Conservation (phyloP, 2,329 filamentous ascomycete genomes). For the Remersonia thermophila region DNA sequence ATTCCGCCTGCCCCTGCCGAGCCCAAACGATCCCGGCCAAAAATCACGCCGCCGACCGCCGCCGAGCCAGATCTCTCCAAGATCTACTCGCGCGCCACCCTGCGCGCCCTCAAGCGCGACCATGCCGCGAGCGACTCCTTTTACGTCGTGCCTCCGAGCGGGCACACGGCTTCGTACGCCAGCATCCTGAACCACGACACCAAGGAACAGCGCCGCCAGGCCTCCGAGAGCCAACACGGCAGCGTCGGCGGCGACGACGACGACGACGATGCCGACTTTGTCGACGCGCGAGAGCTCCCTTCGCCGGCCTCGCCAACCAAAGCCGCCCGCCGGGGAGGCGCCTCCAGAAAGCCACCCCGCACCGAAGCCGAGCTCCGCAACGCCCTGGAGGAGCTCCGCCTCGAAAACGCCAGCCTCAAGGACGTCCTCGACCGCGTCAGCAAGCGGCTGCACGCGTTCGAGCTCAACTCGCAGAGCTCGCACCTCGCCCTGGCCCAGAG, state of each 20-base stretch:
- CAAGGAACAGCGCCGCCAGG: conserved; percentile 51
- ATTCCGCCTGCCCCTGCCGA: too few relatives aligned
- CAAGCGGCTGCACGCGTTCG: conserved; percentile 82
- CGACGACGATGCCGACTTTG: conserved; percentile 75
- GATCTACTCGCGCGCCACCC: conserved; percentile 74
- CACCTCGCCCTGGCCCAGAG: conserved; percentile 80
- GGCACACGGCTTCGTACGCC: conserved; percentile 85
- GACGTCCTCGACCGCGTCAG: conserved; percentile 76
- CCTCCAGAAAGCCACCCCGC: not conserved
- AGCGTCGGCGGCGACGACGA: conserved; percentile 44
- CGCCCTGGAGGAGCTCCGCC: conserved; percentile 73
- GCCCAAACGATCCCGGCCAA: too few relatives aligned
- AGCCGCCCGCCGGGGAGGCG: conserved; percentile 1
- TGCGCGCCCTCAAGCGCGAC: conserved; percentile 64
- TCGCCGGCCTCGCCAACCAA: conserved; percentile 9
- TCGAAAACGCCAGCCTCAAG: conserved; percentile 80
- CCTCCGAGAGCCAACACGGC: conserved; percentile 38
- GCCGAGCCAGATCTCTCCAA: conserved; percentile 65
- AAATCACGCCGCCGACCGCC: conserved; percentile 7
- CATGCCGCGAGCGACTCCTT: conserved; percentile 63
- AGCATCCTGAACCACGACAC: conserved; percentile 66
- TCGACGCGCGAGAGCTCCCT: conserved; percentile 65
- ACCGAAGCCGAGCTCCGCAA: conserved; percentile 38
- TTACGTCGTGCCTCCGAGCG: conserved; percentile 86
- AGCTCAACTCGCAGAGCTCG: conserved; percentile 80